Percentiles rank a stretch among this genome's conserved stretches.
Evolutionary conservation across 2,329 filamentous ascomycete species (phyloP).

Genomic region (Sporothrix brasiliensis): DNA sequence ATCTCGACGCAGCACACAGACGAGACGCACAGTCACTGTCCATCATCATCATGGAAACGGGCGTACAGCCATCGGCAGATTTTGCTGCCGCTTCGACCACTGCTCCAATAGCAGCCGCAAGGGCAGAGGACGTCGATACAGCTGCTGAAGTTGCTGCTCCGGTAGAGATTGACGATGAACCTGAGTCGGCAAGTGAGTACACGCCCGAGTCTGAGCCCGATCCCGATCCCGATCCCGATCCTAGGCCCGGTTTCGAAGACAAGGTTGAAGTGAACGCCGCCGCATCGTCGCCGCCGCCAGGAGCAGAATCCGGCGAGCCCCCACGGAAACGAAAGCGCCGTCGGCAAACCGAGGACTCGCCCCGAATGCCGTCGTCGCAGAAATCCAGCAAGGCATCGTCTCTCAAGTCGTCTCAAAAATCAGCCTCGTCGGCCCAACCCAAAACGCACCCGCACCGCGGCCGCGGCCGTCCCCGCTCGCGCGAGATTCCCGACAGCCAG

Average conservation of each 20-base stretch:
- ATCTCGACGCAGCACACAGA: neutral
- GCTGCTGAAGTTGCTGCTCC: neutral
- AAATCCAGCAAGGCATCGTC: neutral
- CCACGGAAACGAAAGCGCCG: neutral
- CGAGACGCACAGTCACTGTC: neutral
- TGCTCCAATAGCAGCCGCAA: neutral
- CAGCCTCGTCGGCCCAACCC: neutral
- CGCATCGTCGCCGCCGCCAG: neutral
- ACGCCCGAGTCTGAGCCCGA: neutral
- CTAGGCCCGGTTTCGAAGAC: neutral
- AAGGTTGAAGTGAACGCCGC: neutral
- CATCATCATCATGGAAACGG: slow-evolving; percentile 3
- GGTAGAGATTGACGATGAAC: neutral
- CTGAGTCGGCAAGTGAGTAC: neutral
- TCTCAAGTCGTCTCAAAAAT: neutral
- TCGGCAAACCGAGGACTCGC: neutral
- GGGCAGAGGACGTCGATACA: neutral
- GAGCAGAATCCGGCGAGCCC: neutral
- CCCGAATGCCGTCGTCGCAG: neutral
- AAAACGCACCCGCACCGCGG: neutral
- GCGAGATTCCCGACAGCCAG: slow-evolving; percentile 28
- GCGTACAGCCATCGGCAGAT: neutral
- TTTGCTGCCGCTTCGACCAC: neutral
- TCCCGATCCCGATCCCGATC: neutral
- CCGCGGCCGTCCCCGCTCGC: neutral